Base-by-base conservation (phyloP, 1,284 basidiomycete species). In the Kwoniella shivajii region DNA sequence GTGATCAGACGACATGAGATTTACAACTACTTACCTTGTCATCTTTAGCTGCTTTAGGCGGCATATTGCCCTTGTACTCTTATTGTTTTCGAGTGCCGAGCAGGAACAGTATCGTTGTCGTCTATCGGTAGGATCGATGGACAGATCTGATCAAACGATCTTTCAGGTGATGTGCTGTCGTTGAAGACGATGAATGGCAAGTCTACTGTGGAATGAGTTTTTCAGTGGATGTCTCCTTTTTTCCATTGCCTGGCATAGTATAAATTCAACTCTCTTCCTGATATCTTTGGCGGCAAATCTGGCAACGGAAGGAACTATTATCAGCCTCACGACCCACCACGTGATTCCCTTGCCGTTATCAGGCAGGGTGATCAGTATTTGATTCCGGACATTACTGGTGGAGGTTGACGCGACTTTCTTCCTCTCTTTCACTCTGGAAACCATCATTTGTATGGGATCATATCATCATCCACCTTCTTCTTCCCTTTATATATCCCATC, bases 21-120 rank as follows among this genome's bases (percentile, higher is more conserved):
- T 24, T 11, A 9, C 22, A 9, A 7, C n/a, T 39, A 57, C 63
- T 33, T 22, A 69, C 70, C 69, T 76, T 76, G 69, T 76, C 74
- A 47, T 76, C 74, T 58, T 66, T 69, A 56, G 57, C 38, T 29
- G 57, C 61, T 66, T 76, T 76, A 43, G 74, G 74, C 54, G 73
- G 72, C 74, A 76, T 76, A 37, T 43, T 73, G 67, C 57, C 34
- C 18, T 42, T 31, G 16, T 20, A 33, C 14, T 41, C 26, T 24
- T 31, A 33, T 27, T 47, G 36, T 31, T 18, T 27, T 38, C n/a
- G 31, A n/a, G 27, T 30, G 44, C 43, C 43, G 36, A 48, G 52
- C 45, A 22, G 33, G 45, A 20, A 22, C n/a, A n/a, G n/a, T n/a
- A n/a, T n/a, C n/a, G n/a, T n/a, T n/a, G n/a, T n/a, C n/a, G n/a